Conservation (phyloP, 768 basidiomycete species). For the Hydnomerulius pinastri region DNA sequence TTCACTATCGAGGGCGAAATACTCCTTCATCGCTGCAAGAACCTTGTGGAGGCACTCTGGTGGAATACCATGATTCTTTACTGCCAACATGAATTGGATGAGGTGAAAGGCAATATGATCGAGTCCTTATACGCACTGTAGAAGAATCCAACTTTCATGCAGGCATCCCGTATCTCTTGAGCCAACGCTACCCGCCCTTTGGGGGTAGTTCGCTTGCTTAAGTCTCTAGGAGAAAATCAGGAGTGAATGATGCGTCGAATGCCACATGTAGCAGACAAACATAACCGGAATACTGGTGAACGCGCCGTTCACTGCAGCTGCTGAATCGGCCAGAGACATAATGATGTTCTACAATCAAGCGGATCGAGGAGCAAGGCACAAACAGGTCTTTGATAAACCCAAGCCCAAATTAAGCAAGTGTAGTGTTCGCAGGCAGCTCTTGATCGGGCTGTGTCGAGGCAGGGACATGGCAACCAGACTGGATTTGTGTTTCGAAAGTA, state of each 20-base stretch:
- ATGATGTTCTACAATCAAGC: not conserved
- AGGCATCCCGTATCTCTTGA: constrained; percentile 66
- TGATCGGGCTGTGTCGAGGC: no score
- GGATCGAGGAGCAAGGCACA: no score
- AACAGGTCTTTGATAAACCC: no score
- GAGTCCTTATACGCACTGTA: constrained; percentile 49
- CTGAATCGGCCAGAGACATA: constrained; percentile 24
- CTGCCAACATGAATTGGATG: constrained; percentile 37
- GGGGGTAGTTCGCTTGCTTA: constrained; percentile 18
- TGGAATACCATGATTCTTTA: constrained; percentile 75
- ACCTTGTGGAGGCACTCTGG: constrained; percentile 47
- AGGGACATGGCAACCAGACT: no score
- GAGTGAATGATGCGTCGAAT: not conserved
- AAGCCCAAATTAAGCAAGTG: no score
- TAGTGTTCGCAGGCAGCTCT: no score
- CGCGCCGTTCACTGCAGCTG: constrained; percentile 17
- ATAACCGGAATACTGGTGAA: constrained; percentile 28
- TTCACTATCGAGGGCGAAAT: constrained; percentile 66
- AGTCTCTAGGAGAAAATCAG: constrained; percentile 16
- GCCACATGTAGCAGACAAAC: constrained; percentile 13
- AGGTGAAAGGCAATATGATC: not conserved
- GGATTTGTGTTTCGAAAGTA: no score
- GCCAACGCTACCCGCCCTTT: constrained; percentile 49
- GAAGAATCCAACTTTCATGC: constrained; percentile 83
- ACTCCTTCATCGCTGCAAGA: constrained; percentile 52